Conservation (phyloP, 2,329 filamentous ascomycete genomes). For the Microsporum audouinii region DNA sequence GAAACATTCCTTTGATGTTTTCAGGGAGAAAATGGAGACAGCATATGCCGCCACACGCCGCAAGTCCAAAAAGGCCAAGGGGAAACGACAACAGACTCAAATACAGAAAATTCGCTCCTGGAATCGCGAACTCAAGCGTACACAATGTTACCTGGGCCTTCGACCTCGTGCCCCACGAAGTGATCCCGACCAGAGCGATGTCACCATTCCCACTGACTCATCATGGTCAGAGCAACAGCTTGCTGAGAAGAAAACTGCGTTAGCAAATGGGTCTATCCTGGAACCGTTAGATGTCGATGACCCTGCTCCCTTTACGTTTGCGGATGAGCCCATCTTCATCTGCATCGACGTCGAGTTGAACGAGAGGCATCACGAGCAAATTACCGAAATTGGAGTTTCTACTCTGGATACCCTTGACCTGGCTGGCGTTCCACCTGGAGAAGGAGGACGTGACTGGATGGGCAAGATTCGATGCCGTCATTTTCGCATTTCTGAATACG, state of each 20-base stretch:
- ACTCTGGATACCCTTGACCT: slow-evolving; percentile 61
- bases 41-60: slow-evolving; percentile 41
- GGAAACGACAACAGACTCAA: slow-evolving; percentile 41
- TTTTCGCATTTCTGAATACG: slow-evolving; percentile 61
- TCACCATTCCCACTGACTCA: slow-evolving; percentile 2
- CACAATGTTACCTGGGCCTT: slow-evolving; percentile 61
- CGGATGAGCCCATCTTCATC: slow-evolving; percentile 56
- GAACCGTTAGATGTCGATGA: slow-evolving; percentile 36
- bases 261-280: slow-evolving; percentile 19
- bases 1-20: slow-evolving; percentile 32
- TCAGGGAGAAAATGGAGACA: slow-evolving; percentile 45
- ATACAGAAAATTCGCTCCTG: slow-evolving; percentile 42
- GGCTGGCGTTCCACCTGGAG: slow-evolving; percentile 46
- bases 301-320: slow-evolving; percentile 38
- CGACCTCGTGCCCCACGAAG: slow-evolving; percentile 29
- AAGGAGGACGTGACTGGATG: slow-evolving; percentile 55
- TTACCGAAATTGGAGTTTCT: slow-evolving; percentile 81
- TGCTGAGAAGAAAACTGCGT: slow-evolving; percentile 18
- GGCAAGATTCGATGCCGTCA: slow-evolving; percentile 57
- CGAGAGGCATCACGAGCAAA: slow-evolving; percentile 51
- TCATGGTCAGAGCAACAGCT: slow-evolving; percentile 19
- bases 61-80: slow-evolving; percentile 38
- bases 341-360: slow-evolving; percentile 74
- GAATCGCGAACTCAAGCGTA: slow-evolving; percentile 48
- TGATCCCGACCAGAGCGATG: slow-evolving; percentile 3